A percentile compares a stretch with the other conserved stretches of the same genome.
Evolutionary conservation across 2,329 filamentous ascomycete genomes (phyloP).

Genomic region (Epicoccum nigrum): DNA sequence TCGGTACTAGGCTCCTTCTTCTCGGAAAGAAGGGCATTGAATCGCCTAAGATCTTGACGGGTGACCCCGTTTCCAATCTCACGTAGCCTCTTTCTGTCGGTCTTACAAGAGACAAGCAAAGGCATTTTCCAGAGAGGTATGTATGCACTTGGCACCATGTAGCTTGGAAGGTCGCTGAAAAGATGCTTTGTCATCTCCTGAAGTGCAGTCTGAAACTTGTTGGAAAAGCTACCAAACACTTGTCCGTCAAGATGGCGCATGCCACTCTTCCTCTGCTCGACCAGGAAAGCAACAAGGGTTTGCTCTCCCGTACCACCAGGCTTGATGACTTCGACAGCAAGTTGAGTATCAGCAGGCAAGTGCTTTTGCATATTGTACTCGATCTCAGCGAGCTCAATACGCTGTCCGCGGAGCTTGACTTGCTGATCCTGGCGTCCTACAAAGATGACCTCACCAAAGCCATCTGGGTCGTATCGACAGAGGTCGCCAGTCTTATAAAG

Average conservation of each 20-base stretch:
- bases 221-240: conserved; percentile 40
- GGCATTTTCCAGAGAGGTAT: conserved; percentile 47
- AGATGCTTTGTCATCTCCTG: conserved; percentile 40
- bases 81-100: conserved; percentile 43
- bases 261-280: conserved; percentile 38
- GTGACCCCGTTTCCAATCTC: conserved; percentile 42
- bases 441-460: conserved; percentile 44
- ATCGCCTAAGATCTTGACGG: conserved; percentile 40
- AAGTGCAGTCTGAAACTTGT: conserved; percentile 36
- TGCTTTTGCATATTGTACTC: conserved; percentile 51
- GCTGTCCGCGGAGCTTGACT: conserved; percentile 51
- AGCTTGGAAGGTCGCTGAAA: conserved; percentile 36
- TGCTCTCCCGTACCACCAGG: conserved; percentile 39
- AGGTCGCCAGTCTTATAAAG: conserved; percentile 46
- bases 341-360: conserved; percentile 43
- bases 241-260: conserved; percentile 41
- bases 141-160: conserved; percentile 47
- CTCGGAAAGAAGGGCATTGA: conserved; percentile 37
- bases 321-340: conserved; percentile 59
- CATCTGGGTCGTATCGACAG: conserved; percentile 57
- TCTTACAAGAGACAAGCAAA: conserved; percentile 44
- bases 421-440: conserved; percentile 48
- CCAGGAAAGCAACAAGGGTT: conserved; percentile 44
- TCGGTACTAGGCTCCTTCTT: conserved; percentile 53
- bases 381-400: conserved; percentile 48